Evolutionary conservation across 2,329 filamentous ascomycete genomes (phyloP).

Genomic region (Apiospora saccharicola): DNA sequence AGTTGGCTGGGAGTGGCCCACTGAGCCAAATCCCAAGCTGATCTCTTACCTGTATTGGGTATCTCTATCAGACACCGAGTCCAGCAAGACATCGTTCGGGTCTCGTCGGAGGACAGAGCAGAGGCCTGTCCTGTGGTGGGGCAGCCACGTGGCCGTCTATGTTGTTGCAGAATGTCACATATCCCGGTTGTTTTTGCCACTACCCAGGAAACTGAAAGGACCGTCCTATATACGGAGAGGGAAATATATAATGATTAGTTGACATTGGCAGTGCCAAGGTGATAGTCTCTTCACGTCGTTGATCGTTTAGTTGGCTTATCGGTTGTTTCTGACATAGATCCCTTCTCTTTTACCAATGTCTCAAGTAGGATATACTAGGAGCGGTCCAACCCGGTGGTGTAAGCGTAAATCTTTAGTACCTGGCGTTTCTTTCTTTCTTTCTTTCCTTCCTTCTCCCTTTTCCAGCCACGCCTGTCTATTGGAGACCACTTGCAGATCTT

Average conservation of each 20-base stretch:
- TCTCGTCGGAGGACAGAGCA: slow-evolving; percentile 1
- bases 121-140: not conserved
- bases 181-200: not conserved
- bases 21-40: not conserved
- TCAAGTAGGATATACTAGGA: not conserved
- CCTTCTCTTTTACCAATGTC: not conserved
- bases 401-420: not conserved
- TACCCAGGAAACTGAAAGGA: not conserved
- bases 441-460: not conserved
- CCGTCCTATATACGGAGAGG: not conserved
- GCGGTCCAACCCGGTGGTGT: not conserved
- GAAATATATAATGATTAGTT: not conserved
- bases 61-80: slow-evolving; percentile 7
- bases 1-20: not conserved
- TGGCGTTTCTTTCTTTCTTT: not conserved
- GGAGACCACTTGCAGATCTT: not conserved
- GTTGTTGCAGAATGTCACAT: not conserved
- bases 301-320: not conserved
- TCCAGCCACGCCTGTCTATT: not conserved
- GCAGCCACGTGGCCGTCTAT: not conserved
- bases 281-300: not conserved
- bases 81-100: not conserved
- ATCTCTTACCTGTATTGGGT: not conserved
- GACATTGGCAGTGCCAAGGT: not conserved
- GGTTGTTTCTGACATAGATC: not conserved